phyloP scores from a whole-genome alignment of 2,329 filamentous ascomycete genomes.

The Niveomyces coronatus region DNA sequence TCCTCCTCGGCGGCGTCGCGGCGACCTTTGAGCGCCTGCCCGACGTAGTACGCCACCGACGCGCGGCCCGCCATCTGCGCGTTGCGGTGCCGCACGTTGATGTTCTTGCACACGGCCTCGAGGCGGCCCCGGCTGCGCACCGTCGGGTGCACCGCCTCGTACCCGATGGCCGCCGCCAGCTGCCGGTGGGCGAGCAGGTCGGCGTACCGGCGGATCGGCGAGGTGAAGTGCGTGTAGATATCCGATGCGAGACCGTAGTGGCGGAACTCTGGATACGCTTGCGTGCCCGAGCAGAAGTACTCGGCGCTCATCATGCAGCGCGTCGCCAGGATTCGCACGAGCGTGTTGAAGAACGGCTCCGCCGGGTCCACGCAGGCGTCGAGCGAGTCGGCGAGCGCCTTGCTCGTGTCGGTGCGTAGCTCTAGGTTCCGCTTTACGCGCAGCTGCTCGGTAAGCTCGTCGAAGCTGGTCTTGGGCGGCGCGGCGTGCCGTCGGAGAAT shows the following conservation, averaged over 20 bases:
- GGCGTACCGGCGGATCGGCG: constrained; percentile 93
- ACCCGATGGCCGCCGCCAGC: constrained; percentile 88
- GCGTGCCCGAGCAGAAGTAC: constrained; percentile 92
- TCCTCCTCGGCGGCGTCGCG: constrained; percentile 72
- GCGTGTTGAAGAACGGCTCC: constrained; percentile 96
- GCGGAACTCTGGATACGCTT: constrained; percentile 86
- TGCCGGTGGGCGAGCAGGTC: constrained; percentile 91
- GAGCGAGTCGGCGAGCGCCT: constrained; percentile 86
- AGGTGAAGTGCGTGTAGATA: constrained; percentile 98
- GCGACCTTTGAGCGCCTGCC: constrained; percentile 81
- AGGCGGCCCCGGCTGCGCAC: constrained; percentile 75
- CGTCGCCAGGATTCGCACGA: constrained; percentile 93
- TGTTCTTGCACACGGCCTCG: constrained; percentile 93
- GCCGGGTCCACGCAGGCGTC: constrained; percentile 69
- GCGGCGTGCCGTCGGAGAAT: constrained; percentile 85
- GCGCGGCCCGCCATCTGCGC: constrained; percentile 91
- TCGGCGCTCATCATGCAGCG: constrained; percentile 99
- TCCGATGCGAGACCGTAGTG: constrained; percentile 94
- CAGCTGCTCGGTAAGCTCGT: constrained; percentile 84
- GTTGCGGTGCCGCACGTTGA: constrained; percentile 95
- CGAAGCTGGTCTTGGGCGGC: constrained; percentile 92
- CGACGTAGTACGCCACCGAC: constrained; percentile 95
- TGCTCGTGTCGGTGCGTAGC: constrained; percentile 74
- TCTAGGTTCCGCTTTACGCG: constrained; percentile 76
- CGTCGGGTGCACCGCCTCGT: constrained; percentile 74